A percentile compares a stretch with the other conserved stretches of the same genome.
phyloP scores from a whole-genome alignment of 139 green algal species.

The Dunaliella primolecta region DNA sequence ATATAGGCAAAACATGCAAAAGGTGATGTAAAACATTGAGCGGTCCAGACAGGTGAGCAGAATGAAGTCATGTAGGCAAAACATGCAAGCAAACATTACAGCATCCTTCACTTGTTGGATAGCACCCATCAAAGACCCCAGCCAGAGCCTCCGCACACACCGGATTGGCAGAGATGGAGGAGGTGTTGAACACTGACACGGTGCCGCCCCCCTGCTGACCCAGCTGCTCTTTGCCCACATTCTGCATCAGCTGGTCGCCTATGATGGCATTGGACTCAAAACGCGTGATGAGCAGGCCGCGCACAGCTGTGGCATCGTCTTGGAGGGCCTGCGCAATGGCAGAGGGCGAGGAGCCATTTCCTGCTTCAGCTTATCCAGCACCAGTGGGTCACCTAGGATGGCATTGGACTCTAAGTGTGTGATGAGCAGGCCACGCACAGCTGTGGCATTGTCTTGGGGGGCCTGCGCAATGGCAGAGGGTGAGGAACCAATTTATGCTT shows the following conservation, averaged over 20 bases:
- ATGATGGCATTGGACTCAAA: slow-evolving; percentile 38
- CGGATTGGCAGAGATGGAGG: slow-evolving; percentile 24
- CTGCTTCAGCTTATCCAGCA: slow-evolving; percentile 24
- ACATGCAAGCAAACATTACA: too few species aligned
- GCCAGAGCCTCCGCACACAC: too few species aligned
- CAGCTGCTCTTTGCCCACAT: slow-evolving; percentile 24
- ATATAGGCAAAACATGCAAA: too few species aligned
- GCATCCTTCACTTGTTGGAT: too few species aligned
- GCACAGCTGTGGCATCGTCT: slow-evolving; percentile 26
- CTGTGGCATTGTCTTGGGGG: slow-evolving; percentile 24
- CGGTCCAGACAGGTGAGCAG: too few species aligned
- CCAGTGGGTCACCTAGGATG: slow-evolving; percentile 27
- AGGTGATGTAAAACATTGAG: too few species aligned
- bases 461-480: neutral
- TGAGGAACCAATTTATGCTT: slow-evolving; percentile 5
- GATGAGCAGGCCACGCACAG: slow-evolving; percentile 29
- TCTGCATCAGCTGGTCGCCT: slow-evolving; percentile 28
- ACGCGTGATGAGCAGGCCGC: slow-evolving; percentile 32
- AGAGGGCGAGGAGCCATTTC: slow-evolving; percentile 7
- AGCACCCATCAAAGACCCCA: too few species aligned
- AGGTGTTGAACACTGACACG: slow-evolving; percentile 33
- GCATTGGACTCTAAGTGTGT: slow-evolving; percentile 35
- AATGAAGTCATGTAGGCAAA: too few species aligned
- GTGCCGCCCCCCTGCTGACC: slow-evolving; percentile 13
- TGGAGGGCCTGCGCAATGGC: slow-evolving; percentile 5